Evolutionary conservation across 495 filamentous ascomycete species (phyloP).

Genomic region (Ramalina peruviana): DNA sequence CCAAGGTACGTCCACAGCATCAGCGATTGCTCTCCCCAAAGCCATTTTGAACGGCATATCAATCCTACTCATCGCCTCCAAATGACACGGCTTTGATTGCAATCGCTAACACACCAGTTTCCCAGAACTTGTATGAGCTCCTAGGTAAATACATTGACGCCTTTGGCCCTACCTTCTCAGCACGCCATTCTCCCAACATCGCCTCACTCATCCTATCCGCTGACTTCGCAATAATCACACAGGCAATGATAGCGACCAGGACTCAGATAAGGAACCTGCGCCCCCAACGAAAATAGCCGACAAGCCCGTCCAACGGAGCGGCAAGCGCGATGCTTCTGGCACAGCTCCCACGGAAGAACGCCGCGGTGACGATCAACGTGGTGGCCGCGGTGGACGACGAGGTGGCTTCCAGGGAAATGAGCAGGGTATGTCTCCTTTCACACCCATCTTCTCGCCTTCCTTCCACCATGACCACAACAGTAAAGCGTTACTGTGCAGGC

Average conservation of each 20-base stretch:
- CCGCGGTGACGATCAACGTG: constrained; percentile 26
- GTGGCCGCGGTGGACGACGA: constrained; percentile 41
- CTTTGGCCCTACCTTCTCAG: constrained; percentile 4
- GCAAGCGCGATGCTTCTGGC: constrained; percentile 80
- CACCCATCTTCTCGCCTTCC: neutral
- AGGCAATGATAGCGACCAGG: constrained; percentile 86
- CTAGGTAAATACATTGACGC: constrained; percentile 50
- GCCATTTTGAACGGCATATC: no score
- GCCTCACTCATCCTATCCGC: neutral
- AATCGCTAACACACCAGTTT: constrained; percentile 19
- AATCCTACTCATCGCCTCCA: no score
- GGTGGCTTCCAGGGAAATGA: constrained; percentile 57
- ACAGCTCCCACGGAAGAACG: constrained; percentile 42
- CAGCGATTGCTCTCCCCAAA: no score
- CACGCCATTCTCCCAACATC: neutral
- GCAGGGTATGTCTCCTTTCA: constrained; percentile 43
- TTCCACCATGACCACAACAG: neutral
- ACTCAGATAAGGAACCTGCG: constrained; percentile 59
- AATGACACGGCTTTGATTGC: no score
- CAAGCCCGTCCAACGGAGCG: constrained; percentile 59
- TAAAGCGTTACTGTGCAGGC: neutral
- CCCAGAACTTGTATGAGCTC: constrained; percentile 73
- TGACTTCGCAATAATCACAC: constrained; percentile 12
- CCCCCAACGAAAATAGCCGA: constrained; percentile 78
- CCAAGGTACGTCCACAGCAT: constrained; percentile 12